Base-by-base conservation (phyloP, 768 basidiomycete genomes). In the Candolleomyces efflorescens region DNA sequence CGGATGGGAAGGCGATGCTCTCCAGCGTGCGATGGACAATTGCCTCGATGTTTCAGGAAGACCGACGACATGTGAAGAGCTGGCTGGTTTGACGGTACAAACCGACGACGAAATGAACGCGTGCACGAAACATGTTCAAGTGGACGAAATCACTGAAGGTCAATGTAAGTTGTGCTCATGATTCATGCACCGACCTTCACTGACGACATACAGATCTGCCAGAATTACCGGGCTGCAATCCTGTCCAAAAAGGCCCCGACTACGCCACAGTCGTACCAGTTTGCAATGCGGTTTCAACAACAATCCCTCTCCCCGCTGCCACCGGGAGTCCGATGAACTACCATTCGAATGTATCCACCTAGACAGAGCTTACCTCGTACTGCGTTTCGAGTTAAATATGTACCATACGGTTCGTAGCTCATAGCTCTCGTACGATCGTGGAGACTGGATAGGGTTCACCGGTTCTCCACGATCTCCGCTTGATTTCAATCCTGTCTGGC, bases 1-100 rank as follows among this genome's bases (percentile, higher is more conserved):
- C 49, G 56, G 56, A 9, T 57, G 56, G 56, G 48, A 57, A 32
- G 56, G 41, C 23, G 56, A 45, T 27, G 22, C 56, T 1, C 56
- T 57, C 48, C 48, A 57, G 37, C 56, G 56, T 51, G 56, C 56
- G 17, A 57, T 57, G 56, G 56, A 50, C 38, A 57, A 57, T 37
- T 57, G 56, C 48, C 11, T 48, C 27, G 56, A 57, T 37, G 32
- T 18, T n/a, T 50, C 51, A 24, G 56, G 56, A 10, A 24, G 15
- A 9, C 48, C 56, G 13, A 15, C 15, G 41, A 17, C 18, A 15
- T 43, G 41, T 9, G 47, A 56, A 32, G 24, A 47, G 4, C 48
- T 37, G 3, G 20, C 27, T 15, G 48, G 24, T 7, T 48, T 57
- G 12, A 57, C 56, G 13, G 26, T 57, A 6, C 56, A 37, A n/a